Base-by-base conservation (phyloP, 1,139 yeast species). In the Geotrichum candidum region DNA sequence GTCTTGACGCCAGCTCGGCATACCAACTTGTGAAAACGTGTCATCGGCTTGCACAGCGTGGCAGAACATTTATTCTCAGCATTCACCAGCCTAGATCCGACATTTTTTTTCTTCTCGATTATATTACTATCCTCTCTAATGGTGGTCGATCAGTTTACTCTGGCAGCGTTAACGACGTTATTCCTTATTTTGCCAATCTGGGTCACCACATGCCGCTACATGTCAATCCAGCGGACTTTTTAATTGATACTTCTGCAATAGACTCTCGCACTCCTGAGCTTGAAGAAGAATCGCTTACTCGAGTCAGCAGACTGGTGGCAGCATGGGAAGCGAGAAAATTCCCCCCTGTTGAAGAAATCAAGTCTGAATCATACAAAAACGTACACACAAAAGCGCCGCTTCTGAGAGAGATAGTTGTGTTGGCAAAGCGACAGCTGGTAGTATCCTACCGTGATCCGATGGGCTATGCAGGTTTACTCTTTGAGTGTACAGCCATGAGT, bases 51-150 rank as follows among this genome's bases (percentile, higher is more conserved):
- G 81, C 87, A 0, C 74, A 80, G 41, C 80, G 83, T 22, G 94
- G 95, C 0, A 81, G 91, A 54, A 88, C 95, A 0, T 80, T 90
- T 45, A 78, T 90, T 3, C 76, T 89, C 74, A 86, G 92, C 51
- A 87, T 90, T 55, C 96, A 90, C 71, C 96, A 90, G 70, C 97
- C 96, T 0, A 76, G 96, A 60, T 83, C 89, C 0, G 96, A 90
- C 70, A 88, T 90, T 54, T 76, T 84, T 18, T 79, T 81, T 67
- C 73, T 88, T 53, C 87, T 90, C 68, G 96, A 90, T 71, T 79
- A 82, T 57, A 77, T 90, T 3, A 82, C 92, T 61, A 79, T 90
- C n/a, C 74, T 90, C 50, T 83, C 96, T 0, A 77, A 83, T 60
- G 90, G 94, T 1, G 87, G 91, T 1, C 77, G 84, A 45, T 72